These are phyloP conservation scores for Tuber calosporum DNA, from an alignment of 495 filamentous ascomycete genomes.

Conservation along the genomic window DNA sequence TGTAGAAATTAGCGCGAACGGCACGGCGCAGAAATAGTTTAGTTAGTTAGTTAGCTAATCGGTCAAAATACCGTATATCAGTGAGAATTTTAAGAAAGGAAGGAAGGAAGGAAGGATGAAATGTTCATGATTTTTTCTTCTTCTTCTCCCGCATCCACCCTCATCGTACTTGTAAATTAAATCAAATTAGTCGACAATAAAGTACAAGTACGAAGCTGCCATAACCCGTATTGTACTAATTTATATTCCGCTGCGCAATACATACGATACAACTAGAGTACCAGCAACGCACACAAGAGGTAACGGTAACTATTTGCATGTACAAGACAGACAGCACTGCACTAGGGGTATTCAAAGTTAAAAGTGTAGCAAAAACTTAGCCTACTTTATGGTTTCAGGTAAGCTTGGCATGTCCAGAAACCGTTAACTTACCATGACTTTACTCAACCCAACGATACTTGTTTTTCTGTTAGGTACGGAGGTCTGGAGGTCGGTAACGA, in stretches of 20 bases:
- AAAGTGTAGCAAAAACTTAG: too few species aligned
- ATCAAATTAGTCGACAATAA: background rate
- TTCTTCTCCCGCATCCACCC: background rate
- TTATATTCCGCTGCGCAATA: too few species aligned
- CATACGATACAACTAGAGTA: too few species aligned
- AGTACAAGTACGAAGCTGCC: background rate
- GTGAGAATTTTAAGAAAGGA: background rate
- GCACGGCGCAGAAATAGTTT: too few species aligned
- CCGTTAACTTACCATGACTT: background rate
- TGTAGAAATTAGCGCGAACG: background rate
- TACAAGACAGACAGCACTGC: too few species aligned
- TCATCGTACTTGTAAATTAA: too few species aligned
- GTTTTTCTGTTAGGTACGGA: background rate
- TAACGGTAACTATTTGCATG: background rate
- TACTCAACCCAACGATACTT: background rate
- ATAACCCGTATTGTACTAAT: background rate
- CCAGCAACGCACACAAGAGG: too few species aligned
- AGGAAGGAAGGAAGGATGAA: background rate
- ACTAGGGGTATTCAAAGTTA: too few species aligned
- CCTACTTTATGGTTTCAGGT: background rate
- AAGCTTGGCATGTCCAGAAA: background rate
- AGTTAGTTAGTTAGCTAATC: too few species aligned
- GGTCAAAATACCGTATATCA: background rate
- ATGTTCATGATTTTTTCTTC: too few species aligned
- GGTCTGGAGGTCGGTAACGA: background rate